Base-by-base conservation (phyloP, 1,284 basidiomycete genomes). In the Cryptococcus floricola region DNA sequence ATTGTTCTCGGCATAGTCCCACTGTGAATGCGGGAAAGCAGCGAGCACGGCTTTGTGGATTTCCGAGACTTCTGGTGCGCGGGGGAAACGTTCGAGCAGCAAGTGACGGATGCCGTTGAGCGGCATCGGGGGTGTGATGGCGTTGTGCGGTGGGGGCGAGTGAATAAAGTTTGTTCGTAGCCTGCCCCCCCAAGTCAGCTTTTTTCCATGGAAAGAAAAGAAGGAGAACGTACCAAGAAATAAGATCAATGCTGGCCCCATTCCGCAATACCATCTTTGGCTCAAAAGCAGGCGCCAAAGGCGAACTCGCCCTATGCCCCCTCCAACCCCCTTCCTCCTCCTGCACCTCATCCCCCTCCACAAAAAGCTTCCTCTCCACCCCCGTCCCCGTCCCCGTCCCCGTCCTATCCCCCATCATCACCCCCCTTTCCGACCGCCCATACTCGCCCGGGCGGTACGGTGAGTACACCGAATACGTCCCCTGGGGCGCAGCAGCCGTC, bases 91-190 rank as follows among this genome's bases (percentile, higher is more conserved):
- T 54, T 75, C 71, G 34, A 69, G 65, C 2, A 75, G 58, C 13
- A 75, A 60, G 16, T 65, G 64, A 13, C 70, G 69, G 38, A 75
- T 66, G 34, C 66, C 69, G 23, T 67, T 69, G 13, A 73, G 62
- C 8, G 70, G 69, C 67, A 72, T 72, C 34, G 65, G 67, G 1
- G 68, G 66, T 5, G 68, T 69, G 34, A 69, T 54, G 16, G 63
- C 56, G 23, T 63, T 67, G 53, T 71, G 69, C 18, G 64, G 62
- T 19, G 67, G 64, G 10, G 70, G 69, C 31, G 69, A 62, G 55
- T 75, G 70, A 51, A 73, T 70, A 54, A 75, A 75, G 61, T 75
- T 75, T 39, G 68, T 71, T 23, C 71, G 68, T 14, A 75, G 62
- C 73, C 73, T 75, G 25, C 53, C 19, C 53, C 19, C 14, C 41